A percentile compares a stretch with the other conserved stretches of the same genome.
These are phyloP conservation scores for Leccinum arenicola DNA, from an alignment of 768 basidiomycete species.

Conservation along the genomic window DNA sequence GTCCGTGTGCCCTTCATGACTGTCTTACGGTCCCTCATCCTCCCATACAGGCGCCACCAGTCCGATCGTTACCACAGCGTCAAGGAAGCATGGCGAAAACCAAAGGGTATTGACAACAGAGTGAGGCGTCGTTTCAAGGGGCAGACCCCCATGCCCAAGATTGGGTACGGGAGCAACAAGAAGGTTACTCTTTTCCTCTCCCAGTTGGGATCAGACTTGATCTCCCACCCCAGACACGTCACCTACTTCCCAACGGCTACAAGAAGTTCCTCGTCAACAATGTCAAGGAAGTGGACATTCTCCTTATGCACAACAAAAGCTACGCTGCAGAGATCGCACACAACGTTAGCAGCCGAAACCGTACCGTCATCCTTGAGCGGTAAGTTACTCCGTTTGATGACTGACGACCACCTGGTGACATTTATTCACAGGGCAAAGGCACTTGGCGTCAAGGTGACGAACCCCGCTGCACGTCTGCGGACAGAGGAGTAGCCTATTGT, in stretches of 20 bases:
- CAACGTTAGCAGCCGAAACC: slow-evolving; percentile 94
- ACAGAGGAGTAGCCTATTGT: slow-evolving; percentile 77
- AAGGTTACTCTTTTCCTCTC: slow-evolving; percentile 53
- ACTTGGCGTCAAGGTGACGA: slow-evolving; percentile 90
- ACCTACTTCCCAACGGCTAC: slow-evolving; percentile 92
- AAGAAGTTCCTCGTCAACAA: slow-evolving; percentile 97
- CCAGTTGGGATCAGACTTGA: slow-evolving; percentile 1
- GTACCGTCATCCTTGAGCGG: slow-evolving; percentile 87
- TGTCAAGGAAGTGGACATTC: slow-evolving; percentile 88
- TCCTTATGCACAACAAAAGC: slow-evolving; percentile 97
- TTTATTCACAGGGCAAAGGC: slow-evolving; percentile 63
- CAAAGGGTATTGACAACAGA: slow-evolving; percentile 99
- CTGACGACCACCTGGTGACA: slow-evolving; percentile 7
- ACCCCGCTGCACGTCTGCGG: slow-evolving; percentile 88
- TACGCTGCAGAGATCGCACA: slow-evolving; percentile 97
- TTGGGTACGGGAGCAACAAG: slow-evolving; percentile 77
- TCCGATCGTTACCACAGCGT: slow-evolving; percentile 96
- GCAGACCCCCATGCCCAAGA: slow-evolving; percentile 92
- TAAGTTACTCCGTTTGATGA: slow-evolving; percentile 31
- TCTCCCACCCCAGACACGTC: slow-evolving; percentile 63
- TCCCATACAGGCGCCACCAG: slow-evolving; percentile 82
- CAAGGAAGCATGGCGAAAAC: slow-evolving; percentile 99
- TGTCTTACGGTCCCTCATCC: slow-evolving; percentile 13
- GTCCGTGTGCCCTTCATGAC: slow-evolving; percentile 44
- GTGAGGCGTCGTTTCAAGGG: slow-evolving; percentile 95